Evolutionary conservation across 768 basidiomycete species (phyloP).

Genomic region (Candolleomyces eurysporus): DNA sequence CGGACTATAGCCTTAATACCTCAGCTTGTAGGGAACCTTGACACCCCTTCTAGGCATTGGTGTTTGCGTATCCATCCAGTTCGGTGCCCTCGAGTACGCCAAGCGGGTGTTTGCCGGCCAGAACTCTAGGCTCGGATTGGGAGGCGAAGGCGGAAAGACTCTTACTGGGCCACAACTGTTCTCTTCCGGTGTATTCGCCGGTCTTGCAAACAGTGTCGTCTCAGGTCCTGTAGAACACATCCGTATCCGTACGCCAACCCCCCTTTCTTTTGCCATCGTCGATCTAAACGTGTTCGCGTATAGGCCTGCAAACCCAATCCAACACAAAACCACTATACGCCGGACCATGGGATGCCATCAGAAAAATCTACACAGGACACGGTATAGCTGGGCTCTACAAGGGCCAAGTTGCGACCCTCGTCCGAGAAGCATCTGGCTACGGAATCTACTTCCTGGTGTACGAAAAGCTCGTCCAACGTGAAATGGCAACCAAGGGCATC

Average conservation of each 20-base stretch:
- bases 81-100: conserved; percentile 82
- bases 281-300: conserved; percentile 1
- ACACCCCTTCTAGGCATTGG: conserved; percentile 91
- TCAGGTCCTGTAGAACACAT: conserved; percentile 98
- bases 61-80: conserved; percentile 94
- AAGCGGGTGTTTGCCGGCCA: conserved; percentile 74
- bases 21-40: conserved; percentile 68
- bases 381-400: conserved; percentile 90
- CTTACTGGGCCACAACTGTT: conserved; percentile 68
- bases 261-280: not conserved
- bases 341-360: conserved; percentile 87
- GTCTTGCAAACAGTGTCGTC: conserved; percentile 87
- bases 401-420: conserved; percentile 86
- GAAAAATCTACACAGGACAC: conserved; percentile 72
- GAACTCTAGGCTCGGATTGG: conserved; percentile 57
- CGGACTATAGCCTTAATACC: not conserved
- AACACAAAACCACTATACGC: conserved; percentile 70
- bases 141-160: conserved; percentile 62
- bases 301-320: conserved; percentile 91
- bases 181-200: conserved; percentile 77
- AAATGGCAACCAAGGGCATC: conserved; percentile 73
- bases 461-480: conserved; percentile 86
- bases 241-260: conserved; percentile 71
- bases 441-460: conserved; percentile 90
- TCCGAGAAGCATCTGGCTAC: conserved; percentile 80